Percentiles rank a stretch among this genome's conserved stretches.
Conservation (phyloP, 2,329 filamentous ascomycete genomes). For the Aspergillus quadricinctus region DNA sequence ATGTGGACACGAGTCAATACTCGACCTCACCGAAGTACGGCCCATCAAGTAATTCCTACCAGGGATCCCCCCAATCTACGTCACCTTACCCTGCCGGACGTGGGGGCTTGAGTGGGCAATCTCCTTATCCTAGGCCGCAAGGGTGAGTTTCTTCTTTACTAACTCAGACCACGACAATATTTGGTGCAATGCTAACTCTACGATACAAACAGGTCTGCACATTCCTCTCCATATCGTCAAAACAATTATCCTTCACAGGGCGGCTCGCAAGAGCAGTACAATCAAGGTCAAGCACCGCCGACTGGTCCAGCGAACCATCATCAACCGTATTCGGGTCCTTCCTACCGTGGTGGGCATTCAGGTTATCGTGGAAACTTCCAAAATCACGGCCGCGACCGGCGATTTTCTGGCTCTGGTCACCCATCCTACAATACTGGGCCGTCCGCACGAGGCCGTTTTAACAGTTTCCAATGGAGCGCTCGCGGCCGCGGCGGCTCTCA, state of each 20-base stretch:
- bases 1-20: conserved; percentile 46
- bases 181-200: not conserved
- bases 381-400: conserved; percentile 41
- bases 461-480: conserved; percentile 68
- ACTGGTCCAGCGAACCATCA: conserved; percentile 55
- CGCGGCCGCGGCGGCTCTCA: conserved; percentile 48
- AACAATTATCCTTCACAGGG: conserved; percentile 48
- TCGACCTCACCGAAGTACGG: conserved; percentile 57
- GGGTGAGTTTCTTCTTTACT: conserved; percentile 41
- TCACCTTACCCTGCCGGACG: conserved; percentile 57
- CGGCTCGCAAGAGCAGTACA: conserved; percentile 54
- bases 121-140: conserved; percentile 43
- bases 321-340: conserved; percentile 47
- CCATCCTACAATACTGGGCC: conserved; percentile 42
- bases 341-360: conserved; percentile 50
- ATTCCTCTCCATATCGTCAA: conserved; percentile 60
- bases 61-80: conserved; percentile 58
- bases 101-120: conserved; percentile 49
- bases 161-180: not conserved
- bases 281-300: conserved; percentile 47
- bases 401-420: conserved; percentile 43
- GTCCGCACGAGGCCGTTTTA: conserved; percentile 55
- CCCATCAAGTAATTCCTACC: conserved; percentile 51
- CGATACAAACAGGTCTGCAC: conserved; percentile 42
- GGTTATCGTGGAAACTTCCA: conserved; percentile 60